A percentile compares a stretch with the other conserved stretches of the same genome.
phyloP scores from a whole-genome alignment of 306 rosid species.

The Dryas octopetala region DNA sequence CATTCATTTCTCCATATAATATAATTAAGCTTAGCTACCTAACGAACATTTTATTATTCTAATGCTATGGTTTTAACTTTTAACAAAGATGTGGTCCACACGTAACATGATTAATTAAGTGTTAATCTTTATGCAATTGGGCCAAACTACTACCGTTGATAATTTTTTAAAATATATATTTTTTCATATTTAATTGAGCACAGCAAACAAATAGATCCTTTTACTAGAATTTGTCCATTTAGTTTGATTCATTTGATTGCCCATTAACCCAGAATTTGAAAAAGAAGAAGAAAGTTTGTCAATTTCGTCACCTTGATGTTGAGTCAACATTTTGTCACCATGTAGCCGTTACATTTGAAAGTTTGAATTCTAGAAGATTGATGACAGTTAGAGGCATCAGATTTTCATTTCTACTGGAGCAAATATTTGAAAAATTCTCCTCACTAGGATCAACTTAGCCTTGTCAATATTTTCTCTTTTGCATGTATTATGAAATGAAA shows the following conservation, averaged over 20 bases:
- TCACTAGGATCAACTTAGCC: too few species aligned
- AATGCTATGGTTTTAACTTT: not conserved
- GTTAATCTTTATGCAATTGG: not conserved
- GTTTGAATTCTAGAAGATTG: slow-evolving; percentile 18
- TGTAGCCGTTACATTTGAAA: slow-evolving; percentile 35
- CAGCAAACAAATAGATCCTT: not conserved
- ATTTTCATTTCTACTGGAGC: not conserved
- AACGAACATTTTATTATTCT: not conserved
- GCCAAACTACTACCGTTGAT: too few species aligned
- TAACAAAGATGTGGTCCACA: not conserved
- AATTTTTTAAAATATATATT: not conserved
- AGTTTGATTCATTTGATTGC: not conserved
- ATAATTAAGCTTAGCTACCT: not conserved
- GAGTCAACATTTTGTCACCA: not conserved
- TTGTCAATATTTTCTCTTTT: not conserved
- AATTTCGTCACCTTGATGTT: not conserved
- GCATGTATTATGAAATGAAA: too few species aligned
- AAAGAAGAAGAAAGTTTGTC: not conserved
- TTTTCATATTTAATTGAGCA: not conserved
- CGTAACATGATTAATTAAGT: not conserved
- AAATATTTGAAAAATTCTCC: not conserved
- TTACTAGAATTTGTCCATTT: not conserved
- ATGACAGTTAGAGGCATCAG: not conserved
- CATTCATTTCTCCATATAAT: too few species aligned
- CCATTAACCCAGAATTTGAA: not conserved